These are phyloP conservation scores for Gossypium mustelinum DNA, from an alignment of 345 rosid species.

Conservation along the genomic window DNA sequence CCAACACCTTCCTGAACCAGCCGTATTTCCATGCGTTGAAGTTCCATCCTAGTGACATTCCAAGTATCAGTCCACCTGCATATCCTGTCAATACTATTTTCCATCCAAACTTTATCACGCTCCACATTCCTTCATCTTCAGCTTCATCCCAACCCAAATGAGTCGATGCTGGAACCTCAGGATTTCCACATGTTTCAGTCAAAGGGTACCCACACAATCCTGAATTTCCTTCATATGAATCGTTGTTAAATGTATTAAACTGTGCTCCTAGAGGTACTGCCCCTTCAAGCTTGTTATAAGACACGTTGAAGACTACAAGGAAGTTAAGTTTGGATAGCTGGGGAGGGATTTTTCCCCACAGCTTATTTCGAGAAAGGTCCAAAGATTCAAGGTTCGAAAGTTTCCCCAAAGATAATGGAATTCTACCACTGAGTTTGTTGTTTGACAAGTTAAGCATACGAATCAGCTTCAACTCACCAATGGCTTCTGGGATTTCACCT, in stretches of 20 bases:
- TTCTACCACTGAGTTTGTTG: constrained; percentile 17
- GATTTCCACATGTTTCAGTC: constrained; percentile 14
- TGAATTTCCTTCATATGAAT: constrained; percentile 20
- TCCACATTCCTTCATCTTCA: background rate
- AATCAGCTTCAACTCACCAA: constrained; percentile 4
- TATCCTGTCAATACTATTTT: constrained; percentile 14
- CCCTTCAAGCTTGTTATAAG: constrained; percentile 27
- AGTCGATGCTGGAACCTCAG: background rate
- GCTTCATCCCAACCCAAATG: background rate
- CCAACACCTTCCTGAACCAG: constrained; percentile 3
- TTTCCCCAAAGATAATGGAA: constrained; percentile 14
- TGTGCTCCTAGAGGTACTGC: constrained; percentile 19
- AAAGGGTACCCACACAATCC: constrained; percentile 24
- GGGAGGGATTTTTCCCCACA: constrained; percentile 21
- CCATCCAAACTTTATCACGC: constrained; percentile 10
- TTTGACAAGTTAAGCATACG: constrained; percentile 22
- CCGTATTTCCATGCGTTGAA: background rate
- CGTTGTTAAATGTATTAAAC: constrained; percentile 12
- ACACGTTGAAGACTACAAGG: constrained; percentile 21
- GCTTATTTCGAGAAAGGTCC: constrained; percentile 25
- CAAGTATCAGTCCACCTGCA: constrained; percentile 16
- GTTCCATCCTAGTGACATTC: constrained; percentile 12
- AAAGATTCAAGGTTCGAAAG: constrained; percentile 19
- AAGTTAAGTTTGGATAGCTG: constrained; percentile 17
- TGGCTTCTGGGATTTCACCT: constrained; percentile 14